Base-by-base conservation (phyloP, 306 rosid species). In the Datisca glomerata region DNA sequence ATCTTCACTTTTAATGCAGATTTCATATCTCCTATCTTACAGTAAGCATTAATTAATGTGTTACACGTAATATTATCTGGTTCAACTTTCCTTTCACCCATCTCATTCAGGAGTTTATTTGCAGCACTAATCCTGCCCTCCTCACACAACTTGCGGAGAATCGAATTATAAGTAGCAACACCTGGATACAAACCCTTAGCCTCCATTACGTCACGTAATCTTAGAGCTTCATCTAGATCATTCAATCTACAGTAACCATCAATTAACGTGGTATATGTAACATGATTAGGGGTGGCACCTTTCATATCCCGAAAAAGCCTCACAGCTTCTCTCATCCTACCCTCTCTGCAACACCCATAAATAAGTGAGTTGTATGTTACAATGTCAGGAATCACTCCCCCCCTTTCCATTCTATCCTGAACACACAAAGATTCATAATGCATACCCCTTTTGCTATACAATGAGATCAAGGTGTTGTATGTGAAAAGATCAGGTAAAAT, bases 21-120 rank as follows among this genome's bases (percentile, higher is more conserved):
- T 35, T 41, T 60, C 78, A 79, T 51, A 58, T 82, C 94, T 53
- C 85, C 76, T 47, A 79, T 61, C 64, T 87, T 82, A 74, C 78
- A 74, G 57, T 87, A 87, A 28, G 94, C 78, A 80, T 87, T 79
- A 29, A 82, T 72, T 68, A 87, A 63, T 6, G 97, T 87, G 69
- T 87, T 82, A 37, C 97, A 87, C 2, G 97, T 87, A 56, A 83
- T 62, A 60, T 65, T 79, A 49, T 87, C 97, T 9, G 93, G 80
- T 45, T 69, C 74, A 50, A 87, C 54, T 41, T 76, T 76, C 50
- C 72, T 69, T 55, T 79, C 89, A 45, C 69, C 72, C 97, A 79
- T 83, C 71, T 76, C 94, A 27, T 18, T 68, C 74, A 87, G 63
- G 28, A 87, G 80, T 56, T 67, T 76, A 67, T 87, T 82, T 2